Evolutionary conservation across 495 filamentous ascomycete species (phyloP), one percentile per base, ranked within the genome.

Genomic region (Daldinia childiae): DNA sequence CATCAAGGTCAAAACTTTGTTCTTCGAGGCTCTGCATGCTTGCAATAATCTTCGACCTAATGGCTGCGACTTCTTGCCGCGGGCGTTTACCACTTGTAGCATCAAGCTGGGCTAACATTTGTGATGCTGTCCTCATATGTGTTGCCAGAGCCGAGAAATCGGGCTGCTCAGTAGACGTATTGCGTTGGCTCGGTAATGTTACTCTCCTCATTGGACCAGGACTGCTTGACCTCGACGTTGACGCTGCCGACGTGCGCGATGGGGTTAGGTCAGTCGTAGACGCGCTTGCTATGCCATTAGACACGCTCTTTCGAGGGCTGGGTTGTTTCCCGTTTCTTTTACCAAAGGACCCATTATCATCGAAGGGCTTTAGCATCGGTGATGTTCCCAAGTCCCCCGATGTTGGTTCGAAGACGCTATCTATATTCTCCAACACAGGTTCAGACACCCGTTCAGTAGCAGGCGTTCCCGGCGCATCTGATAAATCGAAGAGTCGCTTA

Each of bases 1-100:
- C 88, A 59, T 90, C 86, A 8, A 84, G 74, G 45, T 90, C 85
- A 69, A 93, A 93, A 75, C 86, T 92, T 74, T 93, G 89, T 76
- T 93, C 91, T 74, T 93, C 91, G n/a, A 93, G 84, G 73, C 81
- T 90, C 71, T 93, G 91, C 91, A 93, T 93, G 78, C 90, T 92
- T 2, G 91, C 91, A 68, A 93, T 93, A 69, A 93, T 93, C 79
- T 89, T 89, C 12, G 90, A 87, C 66, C 90, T 82, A 77, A 93
- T 93, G 26, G 90, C 90, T 8, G 89, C 91, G 8, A 93, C 90
- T 76, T 93, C 91, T 41, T 87, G 83, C 68, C 84, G 87, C 15
- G 91, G 91, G 32, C 91, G 80, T 72, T 92, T 93, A 3, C 89
- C 87, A 69, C 88, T 87, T 26, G 89, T 92, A 1, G 89, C 85